Conservation (phyloP, 805 yeast genomes). For the Ogataea chonburiensis region DNA sequence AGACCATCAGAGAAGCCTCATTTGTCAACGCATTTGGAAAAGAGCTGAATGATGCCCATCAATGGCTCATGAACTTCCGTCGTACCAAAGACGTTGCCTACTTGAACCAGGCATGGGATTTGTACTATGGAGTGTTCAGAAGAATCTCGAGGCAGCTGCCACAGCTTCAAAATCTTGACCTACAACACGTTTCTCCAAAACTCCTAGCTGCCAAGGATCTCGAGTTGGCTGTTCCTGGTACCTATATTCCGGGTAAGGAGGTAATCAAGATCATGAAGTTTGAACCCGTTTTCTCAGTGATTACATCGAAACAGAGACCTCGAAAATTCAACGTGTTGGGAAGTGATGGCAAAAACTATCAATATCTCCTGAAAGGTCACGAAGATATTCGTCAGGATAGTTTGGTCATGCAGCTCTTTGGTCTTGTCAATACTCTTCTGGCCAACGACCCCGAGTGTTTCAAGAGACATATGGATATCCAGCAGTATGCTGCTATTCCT, state of each 20-base stretch:
- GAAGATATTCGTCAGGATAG: constrained; percentile 98
- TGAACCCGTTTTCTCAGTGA: constrained; percentile 81
- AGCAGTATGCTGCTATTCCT: constrained; percentile 90
- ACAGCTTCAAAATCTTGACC: constrained; percentile 77
- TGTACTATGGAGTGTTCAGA: constrained; percentile 89
- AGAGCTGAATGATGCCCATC: constrained; percentile 88
- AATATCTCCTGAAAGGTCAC: constrained; percentile 84
- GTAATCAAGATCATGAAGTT: constrained; percentile 69
- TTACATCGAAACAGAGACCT: constrained; percentile 95
- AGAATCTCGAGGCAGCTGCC: constrained; percentile 87
- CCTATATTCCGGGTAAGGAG: constrained; percentile 82
- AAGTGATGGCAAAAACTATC: constrained; percentile 88
- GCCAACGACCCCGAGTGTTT: constrained; percentile 93
- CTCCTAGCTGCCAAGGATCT: constrained; percentile 73
- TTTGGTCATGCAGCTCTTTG: constrained; percentile 96
- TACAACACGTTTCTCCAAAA: constrained; percentile 93
- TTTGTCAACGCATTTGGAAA: constrained; percentile 92
- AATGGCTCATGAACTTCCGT: constrained; percentile 86
- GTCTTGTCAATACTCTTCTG: constrained; percentile 86
- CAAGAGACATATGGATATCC: constrained; percentile 91
- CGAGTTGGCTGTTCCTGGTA: constrained; percentile 91
- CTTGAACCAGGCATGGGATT: constrained; percentile 96
- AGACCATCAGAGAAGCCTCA: constrained; percentile 87
- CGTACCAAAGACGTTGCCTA: constrained; percentile 84
- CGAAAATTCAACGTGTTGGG: constrained; percentile 78